Conservation (phyloP, 257 asterid species). For the Pogostemon cablin region DNA sequence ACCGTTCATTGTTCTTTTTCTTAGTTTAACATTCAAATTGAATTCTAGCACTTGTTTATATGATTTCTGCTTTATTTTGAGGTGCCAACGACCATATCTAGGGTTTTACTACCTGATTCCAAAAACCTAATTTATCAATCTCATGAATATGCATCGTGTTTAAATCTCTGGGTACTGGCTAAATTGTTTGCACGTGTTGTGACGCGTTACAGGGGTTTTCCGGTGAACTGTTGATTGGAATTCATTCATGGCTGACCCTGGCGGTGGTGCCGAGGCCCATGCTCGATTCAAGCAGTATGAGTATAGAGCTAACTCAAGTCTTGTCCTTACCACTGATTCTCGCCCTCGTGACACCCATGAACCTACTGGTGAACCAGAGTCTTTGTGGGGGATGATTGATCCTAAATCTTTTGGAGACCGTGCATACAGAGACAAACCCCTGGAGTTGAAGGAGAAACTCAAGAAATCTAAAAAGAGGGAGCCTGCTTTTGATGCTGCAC, state of each 20-base stretch:
- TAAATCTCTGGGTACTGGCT: conserved; percentile 16
- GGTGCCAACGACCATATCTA: too few species aligned
- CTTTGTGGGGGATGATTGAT: conserved; percentile 64
- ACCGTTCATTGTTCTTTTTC: too few species aligned
- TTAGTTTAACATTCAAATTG: too few species aligned
- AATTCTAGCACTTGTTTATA: too few species aligned
- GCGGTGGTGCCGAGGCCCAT: conserved; percentile 70
- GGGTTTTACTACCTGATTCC: too few species aligned
- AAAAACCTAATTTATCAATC: too few species aligned
- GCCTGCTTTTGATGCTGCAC: conserved; percentile 42
- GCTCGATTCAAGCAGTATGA: conserved; percentile 68
- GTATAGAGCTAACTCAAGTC: conserved; percentile 63
- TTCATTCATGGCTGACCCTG: conserved; percentile 52
- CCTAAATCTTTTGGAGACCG: conserved; percentile 58
- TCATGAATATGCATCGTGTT: background rate
- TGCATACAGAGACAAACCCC: conserved; percentile 57
- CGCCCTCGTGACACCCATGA: conserved; percentile 71
- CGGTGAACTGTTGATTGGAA: conserved; percentile 14
- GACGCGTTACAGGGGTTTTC: conserved; percentile 6
- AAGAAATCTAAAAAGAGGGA: conserved; percentile 56
- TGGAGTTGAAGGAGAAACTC: conserved; percentile 59
- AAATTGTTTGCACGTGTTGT: conserved; percentile 5
- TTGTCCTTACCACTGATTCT: conserved; percentile 61
- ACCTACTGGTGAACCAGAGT: conserved; percentile 65
- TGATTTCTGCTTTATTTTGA: too few species aligned